Base-by-base conservation (phyloP, 1,284 basidiomycete species). In the Rhodotorula sp. region DNA sequence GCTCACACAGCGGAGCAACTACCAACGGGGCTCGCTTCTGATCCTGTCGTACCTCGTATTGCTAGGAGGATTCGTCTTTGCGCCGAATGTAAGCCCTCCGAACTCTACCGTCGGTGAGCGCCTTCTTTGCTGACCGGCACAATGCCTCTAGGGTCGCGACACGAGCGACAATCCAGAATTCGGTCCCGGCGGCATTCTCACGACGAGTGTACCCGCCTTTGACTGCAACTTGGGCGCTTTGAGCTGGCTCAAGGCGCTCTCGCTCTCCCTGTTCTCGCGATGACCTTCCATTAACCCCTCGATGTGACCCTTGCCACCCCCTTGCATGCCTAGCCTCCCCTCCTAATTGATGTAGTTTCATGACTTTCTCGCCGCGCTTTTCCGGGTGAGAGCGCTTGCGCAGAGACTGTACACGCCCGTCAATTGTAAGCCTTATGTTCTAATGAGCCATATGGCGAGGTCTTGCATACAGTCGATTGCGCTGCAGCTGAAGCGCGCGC, bases 31-130 rank as follows among this genome's bases (percentile, higher is more conserved):
- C 60, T 93, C 90, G 76, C 95, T 95, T 70, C 87, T 97, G 60
- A 90, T 95, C 70, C 84, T 95, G 60, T 93, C 92, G 91, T 93
- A 93, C 80, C 83, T 91, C 64, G 90, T 92, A 50, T 85, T 93
- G 48, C 81, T 86, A 48, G 86, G 90, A 64, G 91, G 91, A 18
- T 93, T 93, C 83, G 69, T 66, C 6, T 74, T 65, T 28, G 72
- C 75, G 1, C 75, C 75, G 0, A 23, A 18, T 15, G 62, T 66
- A 14, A 23, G 65, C 23, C 15, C 15, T 12, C 31, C 34, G 5
- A 10, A 14, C 8, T 1, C n/a, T n/a, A 12, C 48, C 12, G 38
- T 12, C 10, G 38, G 10, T 12, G 38, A 43, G 38, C 38, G 38
- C 38, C 38, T 2, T 26, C n/a, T 38, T 1, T 49, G 47, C 28